These are phyloP conservation scores for Trametes maxima DNA, from an alignment of 768 basidiomycete species.

Conservation along the genomic window DNA sequence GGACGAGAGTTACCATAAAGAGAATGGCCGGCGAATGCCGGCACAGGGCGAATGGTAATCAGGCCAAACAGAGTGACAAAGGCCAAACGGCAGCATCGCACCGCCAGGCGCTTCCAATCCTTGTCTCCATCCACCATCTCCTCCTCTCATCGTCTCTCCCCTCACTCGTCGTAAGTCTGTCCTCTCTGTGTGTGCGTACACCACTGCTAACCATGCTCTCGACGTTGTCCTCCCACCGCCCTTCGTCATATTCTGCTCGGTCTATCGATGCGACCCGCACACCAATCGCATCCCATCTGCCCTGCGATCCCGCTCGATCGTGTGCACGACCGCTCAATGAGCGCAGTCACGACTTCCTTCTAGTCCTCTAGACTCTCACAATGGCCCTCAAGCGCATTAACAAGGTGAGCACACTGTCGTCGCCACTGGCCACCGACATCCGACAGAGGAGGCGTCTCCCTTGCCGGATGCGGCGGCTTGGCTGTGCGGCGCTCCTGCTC, in stretches of 20 bases:
- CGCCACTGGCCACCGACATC: neutral
- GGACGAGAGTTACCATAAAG: constrained; percentile 3
- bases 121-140: constrained; percentile 31
- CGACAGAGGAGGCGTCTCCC: constrained; percentile 12
- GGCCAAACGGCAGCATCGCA: constrained; percentile 22
- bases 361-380: constrained; percentile 23
- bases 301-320: constrained; percentile 42
- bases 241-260: neutral
- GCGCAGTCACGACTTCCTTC: constrained; percentile 22
- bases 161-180: constrained; percentile 23
- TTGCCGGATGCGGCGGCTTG: constrained; percentile 6
- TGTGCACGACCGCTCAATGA: constrained; percentile 2
- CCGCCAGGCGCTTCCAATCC: constrained; percentile 19
- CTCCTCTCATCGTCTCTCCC: constrained; percentile 35
- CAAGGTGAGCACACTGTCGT: constrained; percentile 64
- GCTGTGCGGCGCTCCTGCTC: constrained; percentile 10
- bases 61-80: constrained; percentile 27
- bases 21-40: constrained; percentile 20
- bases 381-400: constrained; percentile 99
- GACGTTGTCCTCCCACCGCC: constrained; percentile 1
- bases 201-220: neutral
- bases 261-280: constrained; percentile 12
- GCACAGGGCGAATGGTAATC: constrained; percentile 22
- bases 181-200: neutral
- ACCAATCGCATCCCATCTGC: constrained; percentile 35